A percentile compares a stretch with the other conserved stretches of the same genome.
These are phyloP conservation scores for Clonostachys sp. DNA, from an alignment of 2,329 filamentous ascomycete species.

Conservation along the genomic window DNA sequence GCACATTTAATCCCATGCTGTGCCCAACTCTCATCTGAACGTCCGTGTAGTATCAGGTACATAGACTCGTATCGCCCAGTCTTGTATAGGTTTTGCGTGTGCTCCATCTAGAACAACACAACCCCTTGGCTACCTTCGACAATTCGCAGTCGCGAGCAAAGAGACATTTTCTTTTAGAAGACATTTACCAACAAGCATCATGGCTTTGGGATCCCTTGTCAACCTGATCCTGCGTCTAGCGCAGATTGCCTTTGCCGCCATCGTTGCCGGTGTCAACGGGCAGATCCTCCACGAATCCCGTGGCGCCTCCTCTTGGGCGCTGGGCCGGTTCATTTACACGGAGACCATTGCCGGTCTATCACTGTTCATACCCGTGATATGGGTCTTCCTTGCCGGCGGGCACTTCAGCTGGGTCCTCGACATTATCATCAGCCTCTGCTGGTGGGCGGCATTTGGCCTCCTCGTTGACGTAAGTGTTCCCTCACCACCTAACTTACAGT, in stretches of 20 bases:
- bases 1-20: no score
- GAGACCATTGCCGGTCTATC: slow-evolving; percentile 66
- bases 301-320: slow-evolving; percentile 41
- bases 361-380: slow-evolving; percentile 65
- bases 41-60: no score
- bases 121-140: no score
- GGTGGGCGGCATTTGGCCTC: slow-evolving; percentile 67
- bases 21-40: no score
- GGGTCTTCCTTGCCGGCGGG: slow-evolving; percentile 66
- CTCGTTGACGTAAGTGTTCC: slow-evolving; percentile 51
- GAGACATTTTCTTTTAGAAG: no score
- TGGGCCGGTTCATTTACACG: slow-evolving; percentile 69
- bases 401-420: slow-evolving; percentile 71
- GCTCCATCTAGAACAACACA: no score
- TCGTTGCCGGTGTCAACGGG: slow-evolving; percentile 67
- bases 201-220: slow-evolving; percentile 33
- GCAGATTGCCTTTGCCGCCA: slow-evolving; percentile 65
- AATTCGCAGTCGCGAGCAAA: no score
- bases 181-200: slow-evolving; percentile 8
- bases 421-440: slow-evolving; percentile 61
- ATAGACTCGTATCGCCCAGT: no score
- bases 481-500: neutral
- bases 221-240: slow-evolving; percentile 30
- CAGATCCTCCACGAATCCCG: slow-evolving; percentile 53
- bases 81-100: no score